Base-by-base conservation (phyloP, 768 basidiomycete species). In the Hortiboletus flavorubellus region DNA sequence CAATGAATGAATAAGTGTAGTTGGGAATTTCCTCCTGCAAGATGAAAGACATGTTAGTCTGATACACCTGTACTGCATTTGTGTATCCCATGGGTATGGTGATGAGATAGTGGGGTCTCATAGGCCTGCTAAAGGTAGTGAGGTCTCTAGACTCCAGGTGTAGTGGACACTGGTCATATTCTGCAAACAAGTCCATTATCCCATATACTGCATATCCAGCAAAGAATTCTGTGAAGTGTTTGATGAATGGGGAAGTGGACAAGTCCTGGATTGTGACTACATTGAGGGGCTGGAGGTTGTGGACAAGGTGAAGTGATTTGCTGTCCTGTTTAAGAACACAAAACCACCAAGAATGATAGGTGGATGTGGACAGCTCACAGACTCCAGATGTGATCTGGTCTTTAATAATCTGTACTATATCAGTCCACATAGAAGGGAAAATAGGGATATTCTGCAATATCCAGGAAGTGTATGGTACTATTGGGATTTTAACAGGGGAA, bases 311-410 rank as follows among this genome's bases (percentile, higher is more conserved):
- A 0, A 49, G 33, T 0, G 38, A 30, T 4, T 49, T 53, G 0
- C n/a, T 3, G 4, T 58, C 21, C 21, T 21, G 21, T 21, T 21
- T 21, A 21, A 21, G 21, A 2, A 21, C 21, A 2, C 21, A 21
- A 23, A 57, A 57, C 41, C 51, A 57, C 2, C 16, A 7, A 8
- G 42, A 57, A 0, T 9, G 15, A 14, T 46, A 58, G 0, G 45
- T 2, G 0, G 33, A 7, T 1, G 37, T 29, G 0, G 37, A 58
- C 0, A 64, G 72, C 54, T 81, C 71, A 46, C 76, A 79, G 0
- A 78, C 72, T 1, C 78, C 73, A 0, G 72, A 63, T 21, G 21
- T 21, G 21, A 21, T 21, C 21, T 2, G 2, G 21, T 21, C 21
- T 21, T 21, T 21, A 2, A 21, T 21, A 21, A 21, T 21, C 21